Conservation (phyloP, 441 rosid species). For the Pelargonium myrrhifolium region DNA sequence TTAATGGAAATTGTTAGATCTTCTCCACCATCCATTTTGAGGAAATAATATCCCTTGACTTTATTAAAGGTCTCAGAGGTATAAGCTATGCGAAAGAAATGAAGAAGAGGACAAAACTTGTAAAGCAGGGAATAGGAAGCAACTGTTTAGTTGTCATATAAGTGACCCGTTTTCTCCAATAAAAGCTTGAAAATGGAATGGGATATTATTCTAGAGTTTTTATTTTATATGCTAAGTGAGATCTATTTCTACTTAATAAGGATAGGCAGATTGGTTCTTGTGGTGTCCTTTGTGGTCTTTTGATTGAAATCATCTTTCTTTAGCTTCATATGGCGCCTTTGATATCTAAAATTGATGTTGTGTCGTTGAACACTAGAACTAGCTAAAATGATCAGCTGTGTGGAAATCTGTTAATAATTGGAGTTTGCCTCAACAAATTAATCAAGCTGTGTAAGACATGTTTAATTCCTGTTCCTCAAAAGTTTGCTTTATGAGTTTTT, state of each 20-base stretch:
- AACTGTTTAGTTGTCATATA: conserved; percentile 35
- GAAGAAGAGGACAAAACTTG: conserved; percentile 25
- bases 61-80: conserved; percentile 30
- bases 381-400: conserved; percentile 1
- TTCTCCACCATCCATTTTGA: conserved; percentile 19
- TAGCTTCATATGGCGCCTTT: no score
- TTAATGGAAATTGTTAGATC: conserved; percentile 28
- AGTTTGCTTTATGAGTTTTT: background rate
- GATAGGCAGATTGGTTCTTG: background rate
- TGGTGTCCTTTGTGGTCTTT: conserved; percentile 6
- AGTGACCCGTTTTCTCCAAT: conserved; percentile 22
- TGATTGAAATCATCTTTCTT: conserved; percentile 8
- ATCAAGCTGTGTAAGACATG: background rate
- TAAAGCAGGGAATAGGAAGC: conserved; percentile 39
- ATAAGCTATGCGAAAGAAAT: conserved; percentile 25
- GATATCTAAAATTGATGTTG: background rate
- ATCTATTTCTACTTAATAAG: conserved; percentile 7
- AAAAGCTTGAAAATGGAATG: conserved; percentile 22
- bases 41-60: conserved; percentile 41
- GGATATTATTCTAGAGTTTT: conserved; percentile 26
- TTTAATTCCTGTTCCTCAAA: background rate
- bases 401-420: background rate
- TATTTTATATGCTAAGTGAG: conserved; percentile 14
- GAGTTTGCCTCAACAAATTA: background rate
- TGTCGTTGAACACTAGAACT: background rate